These are phyloP conservation scores for Rhodotorula kratochvilovae DNA, from an alignment of 768 basidiomycete species.

Conservation along the genomic window DNA sequence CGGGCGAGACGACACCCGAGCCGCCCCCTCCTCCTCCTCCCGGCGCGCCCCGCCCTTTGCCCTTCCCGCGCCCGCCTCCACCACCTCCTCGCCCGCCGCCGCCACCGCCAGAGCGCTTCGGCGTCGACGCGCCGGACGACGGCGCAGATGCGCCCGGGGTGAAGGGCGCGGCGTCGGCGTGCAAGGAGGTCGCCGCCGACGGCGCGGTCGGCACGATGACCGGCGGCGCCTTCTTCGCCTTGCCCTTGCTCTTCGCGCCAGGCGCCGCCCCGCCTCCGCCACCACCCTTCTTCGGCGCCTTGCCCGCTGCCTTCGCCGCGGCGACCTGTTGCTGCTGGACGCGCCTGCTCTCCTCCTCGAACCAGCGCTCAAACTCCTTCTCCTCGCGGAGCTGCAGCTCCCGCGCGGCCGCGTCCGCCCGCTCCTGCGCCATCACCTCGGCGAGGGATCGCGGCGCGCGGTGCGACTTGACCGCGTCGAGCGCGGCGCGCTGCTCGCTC, in stretches of 20 bases:
- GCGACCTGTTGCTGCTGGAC: slow-evolving; percentile 23
- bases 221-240: slow-evolving; percentile 9
- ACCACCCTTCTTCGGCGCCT: neutral
- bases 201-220: neutral
- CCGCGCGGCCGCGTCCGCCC: slow-evolving; percentile 11
- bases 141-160: neutral
- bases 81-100: neutral
- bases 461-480: slow-evolving; percentile 31
- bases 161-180: neutral
- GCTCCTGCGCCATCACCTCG: slow-evolving; percentile 42
- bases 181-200: neutral
- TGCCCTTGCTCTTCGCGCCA: slow-evolving; percentile 3
- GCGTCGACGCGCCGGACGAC: neutral
- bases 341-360: slow-evolving; percentile 36
- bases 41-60: neutral
- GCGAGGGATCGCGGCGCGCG: slow-evolving; percentile 34
- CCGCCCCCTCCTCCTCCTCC: neutral
- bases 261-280: neutral
- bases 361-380: slow-evolving; percentile 42
- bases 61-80: neutral
- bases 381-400: slow-evolving; percentile 14
- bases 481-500: slow-evolving; percentile 30
- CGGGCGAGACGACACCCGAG: neutral
- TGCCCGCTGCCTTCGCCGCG: neutral
- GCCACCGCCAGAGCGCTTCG: neutral